Conservation (phyloP, 192 early-diverging fungal species). For the Rhizophlyctis rosea region DNA sequence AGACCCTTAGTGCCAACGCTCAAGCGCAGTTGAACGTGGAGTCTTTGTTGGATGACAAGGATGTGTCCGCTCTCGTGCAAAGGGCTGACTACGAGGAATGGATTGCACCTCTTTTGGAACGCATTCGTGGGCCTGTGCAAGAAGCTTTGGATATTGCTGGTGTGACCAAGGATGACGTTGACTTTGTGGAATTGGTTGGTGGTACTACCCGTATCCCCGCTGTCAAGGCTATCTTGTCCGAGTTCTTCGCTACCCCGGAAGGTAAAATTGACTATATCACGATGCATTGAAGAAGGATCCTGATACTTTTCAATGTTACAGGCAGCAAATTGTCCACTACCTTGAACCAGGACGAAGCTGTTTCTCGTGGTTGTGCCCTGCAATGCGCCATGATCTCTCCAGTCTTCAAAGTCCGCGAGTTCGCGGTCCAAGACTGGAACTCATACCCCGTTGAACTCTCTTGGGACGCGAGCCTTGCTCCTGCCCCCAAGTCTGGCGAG, state of each 20-base stretch:
- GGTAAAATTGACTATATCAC: constrained; percentile 30
- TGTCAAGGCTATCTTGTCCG: constrained; percentile 85
- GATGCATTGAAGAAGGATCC: neutral
- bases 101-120: constrained; percentile 65
- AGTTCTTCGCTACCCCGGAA: constrained; percentile 66
- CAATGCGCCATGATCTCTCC: constrained; percentile 97
- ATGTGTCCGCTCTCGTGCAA: constrained; percentile 80
- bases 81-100: constrained; percentile 85
- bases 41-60: constrained; percentile 93
- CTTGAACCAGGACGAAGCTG: constrained; percentile 97
- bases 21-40: constrained; percentile 91
- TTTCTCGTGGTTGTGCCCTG: constrained; percentile 92
- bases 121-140: constrained; percentile 69
- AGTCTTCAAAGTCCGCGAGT: constrained; percentile 97
- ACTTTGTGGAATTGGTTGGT: constrained; percentile 93
- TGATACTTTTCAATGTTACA: neutral
- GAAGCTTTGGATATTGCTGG: constrained; percentile 75
- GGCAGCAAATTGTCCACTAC: constrained; percentile 75
- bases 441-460: constrained; percentile 84
- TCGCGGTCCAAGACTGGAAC: constrained; percentile 86
- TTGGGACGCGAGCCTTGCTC: constrained; percentile 64
- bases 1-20: constrained; percentile 83
- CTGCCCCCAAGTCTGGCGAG: constrained; percentile 63
- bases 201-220: constrained; percentile 91
- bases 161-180: constrained; percentile 75